Base-by-base conservation (phyloP, 768 basidiomycete species). In the Phaeotremella skinneri region DNA sequence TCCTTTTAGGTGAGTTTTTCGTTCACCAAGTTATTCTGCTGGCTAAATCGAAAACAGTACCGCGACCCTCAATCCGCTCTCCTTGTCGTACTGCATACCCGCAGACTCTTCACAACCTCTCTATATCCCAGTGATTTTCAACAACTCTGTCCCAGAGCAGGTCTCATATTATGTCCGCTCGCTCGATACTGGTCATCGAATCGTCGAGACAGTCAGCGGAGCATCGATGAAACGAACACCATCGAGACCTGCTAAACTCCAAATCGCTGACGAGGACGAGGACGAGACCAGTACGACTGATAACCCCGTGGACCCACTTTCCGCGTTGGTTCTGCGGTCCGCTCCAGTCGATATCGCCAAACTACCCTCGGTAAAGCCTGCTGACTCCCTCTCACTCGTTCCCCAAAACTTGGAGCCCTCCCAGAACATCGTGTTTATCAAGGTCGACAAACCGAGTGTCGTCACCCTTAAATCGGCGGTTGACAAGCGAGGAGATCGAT, bases 61-160 rank as follows among this genome's bases (percentile, higher is more conserved):
- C 2, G 93, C 92, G 3, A 86, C 87, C 21, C 80, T 98, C 43
- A 93, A 94, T 67, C 90, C 90, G 11, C 81, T 86, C 58, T 81
- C 78, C 14, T 81, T 84, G 52, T 85, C 84, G 2, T 92, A 86
- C 73, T 94, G 91, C 68, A 80, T 93, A 20, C 80, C 87, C 1
- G 74, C 81, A 9, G 78, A 81, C 45, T 80, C 81, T 4, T 23
- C 41, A 20, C 54, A 64, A 52, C 79, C 80, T 43, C 83, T 88
- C 29, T 82, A 90, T 53, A 79, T 96, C 48, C 93, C 93, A 0
- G 78, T 96, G 31, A 81, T 93, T 45, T 82, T 96, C 75, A 96
- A 97, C 79, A 93, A 94, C 77, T 91, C 93, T 7, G 81, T 81
- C n/a, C 83, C 90, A 3, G 80, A 81, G 13, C 81, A 82, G 52